Conservation (phyloP, 768 basidiomycete species). For the Auricularia heimuer region DNA sequence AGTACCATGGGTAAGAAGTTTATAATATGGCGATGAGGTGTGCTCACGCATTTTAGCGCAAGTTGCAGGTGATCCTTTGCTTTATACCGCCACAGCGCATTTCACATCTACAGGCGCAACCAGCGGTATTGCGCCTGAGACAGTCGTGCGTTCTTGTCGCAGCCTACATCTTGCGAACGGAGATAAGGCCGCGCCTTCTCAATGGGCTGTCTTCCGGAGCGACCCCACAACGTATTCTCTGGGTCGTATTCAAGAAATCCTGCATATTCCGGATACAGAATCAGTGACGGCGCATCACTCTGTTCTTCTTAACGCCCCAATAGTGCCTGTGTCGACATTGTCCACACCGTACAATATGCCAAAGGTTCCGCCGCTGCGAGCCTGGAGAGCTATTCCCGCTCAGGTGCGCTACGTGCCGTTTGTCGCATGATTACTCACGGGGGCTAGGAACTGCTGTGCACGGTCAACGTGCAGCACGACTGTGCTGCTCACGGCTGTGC, state of each 20-base stretch:
- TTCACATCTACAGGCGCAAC: too few species aligned
- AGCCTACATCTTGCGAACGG: too few species aligned
- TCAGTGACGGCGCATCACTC: background rate
- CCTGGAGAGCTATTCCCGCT: background rate
- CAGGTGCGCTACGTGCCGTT: background rate
- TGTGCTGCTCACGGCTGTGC: background rate
- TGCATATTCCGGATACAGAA: too few species aligned
- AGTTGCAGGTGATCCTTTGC: too few species aligned
- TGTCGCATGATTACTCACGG: background rate
- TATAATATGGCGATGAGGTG: background rate
- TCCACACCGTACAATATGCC: background rate
- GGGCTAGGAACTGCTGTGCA: background rate
- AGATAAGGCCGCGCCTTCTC: too few species aligned
- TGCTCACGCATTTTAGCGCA: background rate
- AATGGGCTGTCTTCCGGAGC: too few species aligned
- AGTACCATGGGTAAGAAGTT: background rate
- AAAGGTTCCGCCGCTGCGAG: background rate
- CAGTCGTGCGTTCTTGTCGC: too few species aligned
- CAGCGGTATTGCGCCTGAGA: too few species aligned
- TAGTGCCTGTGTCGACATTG: background rate
- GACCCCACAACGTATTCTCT: too few species aligned
- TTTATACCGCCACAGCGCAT: too few species aligned
- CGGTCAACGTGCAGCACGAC: background rate
- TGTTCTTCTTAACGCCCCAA: background rate
- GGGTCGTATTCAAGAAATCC: too few species aligned